A percentile compares a stretch with the other conserved stretches of the same genome.
Conservation (phyloP, 2,329 filamentous ascomycete species). For the Fusarium secorum region DNA sequence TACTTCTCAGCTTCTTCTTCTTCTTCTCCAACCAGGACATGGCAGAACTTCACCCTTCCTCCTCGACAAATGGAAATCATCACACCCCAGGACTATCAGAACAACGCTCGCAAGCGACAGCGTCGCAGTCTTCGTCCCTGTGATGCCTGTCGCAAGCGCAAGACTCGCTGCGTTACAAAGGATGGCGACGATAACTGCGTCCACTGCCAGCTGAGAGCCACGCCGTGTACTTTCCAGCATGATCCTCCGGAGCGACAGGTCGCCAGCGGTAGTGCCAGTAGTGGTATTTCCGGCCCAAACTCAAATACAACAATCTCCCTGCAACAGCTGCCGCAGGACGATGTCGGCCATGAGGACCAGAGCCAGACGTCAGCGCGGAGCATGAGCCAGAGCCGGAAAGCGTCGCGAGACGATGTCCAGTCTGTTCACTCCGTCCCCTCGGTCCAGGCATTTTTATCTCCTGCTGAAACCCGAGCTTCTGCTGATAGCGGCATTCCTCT, state of each 20-base stretch:
- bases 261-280: slow-evolving; percentile 24
- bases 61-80: slow-evolving; percentile 43
- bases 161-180: slow-evolving; percentile 46
- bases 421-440: slow-evolving; percentile 36
- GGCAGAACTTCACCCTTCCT: neutral
- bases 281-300: neutral
- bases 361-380: slow-evolving; percentile 16
- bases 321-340: slow-evolving; percentile 22
- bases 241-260: slow-evolving; percentile 42
- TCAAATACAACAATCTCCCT: slow-evolving; percentile 3
- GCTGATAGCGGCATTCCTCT: slow-evolving; percentile 31
- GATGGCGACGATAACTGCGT: slow-evolving; percentile 42
- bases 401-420: slow-evolving; percentile 38
- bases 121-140: slow-evolving; percentile 44
- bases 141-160: slow-evolving; percentile 46
- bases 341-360: slow-evolving; percentile 24
- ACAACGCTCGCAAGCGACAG: slow-evolving; percentile 42
- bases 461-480: slow-evolving; percentile 39
- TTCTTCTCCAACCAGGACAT: neutral
- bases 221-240: slow-evolving; percentile 43
- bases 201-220: slow-evolving; percentile 42
- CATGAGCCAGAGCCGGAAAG: slow-evolving; percentile 33
- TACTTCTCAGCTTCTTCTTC: neutral
- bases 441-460: slow-evolving; percentile 38
- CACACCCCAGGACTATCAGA: slow-evolving; percentile 45